These are phyloP conservation scores for Termitomyces sp. DNA, from an alignment of 768 basidiomycete species.

Conservation along the genomic window DNA sequence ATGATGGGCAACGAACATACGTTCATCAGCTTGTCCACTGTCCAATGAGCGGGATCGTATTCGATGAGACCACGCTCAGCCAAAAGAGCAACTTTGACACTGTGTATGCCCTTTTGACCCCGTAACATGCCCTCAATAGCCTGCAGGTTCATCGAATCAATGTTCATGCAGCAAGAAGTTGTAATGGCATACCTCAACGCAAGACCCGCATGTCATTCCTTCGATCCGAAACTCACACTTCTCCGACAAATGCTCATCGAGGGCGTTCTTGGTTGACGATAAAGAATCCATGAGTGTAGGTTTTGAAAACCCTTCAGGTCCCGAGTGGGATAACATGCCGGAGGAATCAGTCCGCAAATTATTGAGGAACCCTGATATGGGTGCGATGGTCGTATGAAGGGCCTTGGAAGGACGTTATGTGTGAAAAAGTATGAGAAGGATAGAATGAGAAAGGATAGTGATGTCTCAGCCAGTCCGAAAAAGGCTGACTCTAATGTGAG, in stretches of 20 bases:
- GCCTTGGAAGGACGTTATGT: not conserved
- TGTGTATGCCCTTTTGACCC: constrained; percentile 82
- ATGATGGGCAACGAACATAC: constrained; percentile 37
- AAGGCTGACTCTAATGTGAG: not conserved
- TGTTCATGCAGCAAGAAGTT: not conserved
- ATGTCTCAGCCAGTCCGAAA: not conserved
- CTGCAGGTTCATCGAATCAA: constrained; percentile 25
- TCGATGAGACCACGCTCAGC: constrained; percentile 91
- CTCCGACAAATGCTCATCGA: constrained; percentile 27
- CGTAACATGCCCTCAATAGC: constrained; percentile 83
- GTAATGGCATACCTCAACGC: constrained; percentile 65
- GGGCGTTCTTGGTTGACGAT: constrained; percentile 15
- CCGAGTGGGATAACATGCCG: constrained; percentile 4
- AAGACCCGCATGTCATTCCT: constrained; percentile 89
- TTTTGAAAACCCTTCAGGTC: constrained; percentile 9
- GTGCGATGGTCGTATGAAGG: not conserved
- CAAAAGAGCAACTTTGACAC: constrained; percentile 92
- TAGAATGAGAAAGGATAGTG: not conserved
- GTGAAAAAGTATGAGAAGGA: not conserved
- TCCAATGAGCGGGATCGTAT: constrained; percentile 83
- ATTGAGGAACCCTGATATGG: constrained; percentile 13
- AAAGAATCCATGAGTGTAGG: not conserved
- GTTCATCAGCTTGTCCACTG: constrained; percentile 67
- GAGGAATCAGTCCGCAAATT: constrained; percentile 17
- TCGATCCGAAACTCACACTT: constrained; percentile 79